phyloP scores from a whole-genome alignment of 805 yeast species.

The Zygoascus bituminiphila region DNA sequence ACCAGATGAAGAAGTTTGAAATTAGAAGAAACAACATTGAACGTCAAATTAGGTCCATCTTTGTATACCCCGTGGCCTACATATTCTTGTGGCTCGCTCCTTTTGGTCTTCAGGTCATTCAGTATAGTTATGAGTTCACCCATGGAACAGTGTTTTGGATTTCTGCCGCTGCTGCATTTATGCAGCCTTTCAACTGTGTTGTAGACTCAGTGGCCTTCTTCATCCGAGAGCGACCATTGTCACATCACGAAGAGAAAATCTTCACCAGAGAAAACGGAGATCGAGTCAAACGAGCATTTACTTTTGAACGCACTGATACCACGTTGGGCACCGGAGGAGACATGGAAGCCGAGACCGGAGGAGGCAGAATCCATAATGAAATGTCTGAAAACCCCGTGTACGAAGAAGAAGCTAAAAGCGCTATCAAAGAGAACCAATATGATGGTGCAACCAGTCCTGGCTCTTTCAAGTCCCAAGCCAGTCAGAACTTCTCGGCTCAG shows the following conservation, averaged over 20 bases:
- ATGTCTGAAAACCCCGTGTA: not conserved
- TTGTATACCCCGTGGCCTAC: conserved; percentile 79
- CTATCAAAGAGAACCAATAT: not conserved
- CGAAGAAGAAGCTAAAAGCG: no score
- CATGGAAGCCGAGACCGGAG: no score
- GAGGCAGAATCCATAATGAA: not conserved
- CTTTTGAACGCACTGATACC: not conserved
- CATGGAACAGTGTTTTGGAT: conserved; percentile 56
- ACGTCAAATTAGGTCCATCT: conserved; percentile 70
- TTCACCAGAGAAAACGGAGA: conserved; percentile 12
- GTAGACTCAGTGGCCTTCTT: conserved; percentile 71
- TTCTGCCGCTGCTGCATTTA: conserved; percentile 57
- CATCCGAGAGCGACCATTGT: conserved; percentile 45
- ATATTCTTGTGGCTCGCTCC: conserved; percentile 79
- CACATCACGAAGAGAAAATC: conserved; percentile 11
- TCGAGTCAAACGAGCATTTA: conserved; percentile 8
- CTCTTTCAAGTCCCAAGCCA: not conserved
- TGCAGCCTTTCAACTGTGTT: conserved; percentile 73
- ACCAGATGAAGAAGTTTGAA: conserved; percentile 53
- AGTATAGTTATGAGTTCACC: conserved; percentile 38
- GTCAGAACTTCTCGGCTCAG: not conserved
- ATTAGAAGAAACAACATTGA: conserved; percentile 57
- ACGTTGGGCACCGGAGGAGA: not conserved
- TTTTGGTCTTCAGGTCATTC: conserved; percentile 54
- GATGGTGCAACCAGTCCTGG: not conserved